Evolutionary conservation across 2,329 filamentous ascomycete genomes (phyloP), one percentile per base, ranked within the genome.

Genomic region (Fusarium pilosicola): DNA sequence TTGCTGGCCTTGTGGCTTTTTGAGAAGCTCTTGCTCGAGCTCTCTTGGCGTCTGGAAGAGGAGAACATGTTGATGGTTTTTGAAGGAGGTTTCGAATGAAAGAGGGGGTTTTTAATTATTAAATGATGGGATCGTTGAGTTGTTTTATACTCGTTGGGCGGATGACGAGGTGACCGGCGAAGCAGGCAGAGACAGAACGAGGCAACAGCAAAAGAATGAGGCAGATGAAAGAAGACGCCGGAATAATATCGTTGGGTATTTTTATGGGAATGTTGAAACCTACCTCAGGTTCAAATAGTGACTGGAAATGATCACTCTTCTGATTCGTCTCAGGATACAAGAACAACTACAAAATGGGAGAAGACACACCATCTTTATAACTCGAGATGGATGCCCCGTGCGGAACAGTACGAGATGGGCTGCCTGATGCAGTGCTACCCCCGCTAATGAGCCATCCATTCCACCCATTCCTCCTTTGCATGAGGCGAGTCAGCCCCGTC

Each of bases 11-110:
- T 88, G 63, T 87, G 85, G 70, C 84, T 81, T 71, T 88, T 89
- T 59, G 87, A 86, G 66, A 88, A 88, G 81, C 86, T 89, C 81
- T 83, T 86, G 83, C 75, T 86, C 38, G 83, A 83, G 39, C 79
- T 79, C 44, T 88, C 85, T 57, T 83, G 82, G 67, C 84, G 84
- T 78, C 84, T 84, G 70, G 76, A 75, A 62, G 87, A 88, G 62
- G 76, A 75, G 64, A 88, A 89, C 88, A 88, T 89, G 39, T 70
- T 78, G 76, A 59, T 46, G 30, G 30, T 6, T 59, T 30, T 1
- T 41, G 14, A 14, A 15, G 18, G 22, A 22, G 14, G 4, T 45
- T 57, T 58, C 13, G 49, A 48, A 20, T 24, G 22, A 38, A 32
- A 42, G 24, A 38, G 26, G 26, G 26, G 26, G 5, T 36, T 42